A percentile compares a stretch with the other conserved stretches of the same genome.
phyloP scores from a whole-genome alignment of 805 yeast species.

The Suhomyces sp. region DNA sequence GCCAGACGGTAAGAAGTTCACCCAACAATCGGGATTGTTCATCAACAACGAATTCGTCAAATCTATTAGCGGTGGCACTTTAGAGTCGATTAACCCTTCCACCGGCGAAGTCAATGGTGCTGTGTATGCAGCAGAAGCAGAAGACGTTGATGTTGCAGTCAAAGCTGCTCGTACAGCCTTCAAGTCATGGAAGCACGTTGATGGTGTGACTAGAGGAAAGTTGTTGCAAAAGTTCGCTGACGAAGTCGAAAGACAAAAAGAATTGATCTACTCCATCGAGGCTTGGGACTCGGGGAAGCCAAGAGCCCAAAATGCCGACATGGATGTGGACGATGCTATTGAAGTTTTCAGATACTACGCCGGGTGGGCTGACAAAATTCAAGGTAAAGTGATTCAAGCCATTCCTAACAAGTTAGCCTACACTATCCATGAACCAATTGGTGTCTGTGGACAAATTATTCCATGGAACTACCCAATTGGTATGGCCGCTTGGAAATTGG shows the following conservation, averaged over 20 bases:
- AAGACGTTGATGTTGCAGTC: conserved; percentile 44
- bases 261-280: conserved; percentile 38
- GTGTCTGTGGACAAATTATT: conserved; percentile 67
- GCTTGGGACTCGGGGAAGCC: conserved; percentile 53
- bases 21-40: conserved; percentile 64
- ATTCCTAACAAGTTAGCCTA: conserved; percentile 57
- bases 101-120: conserved; percentile 44
- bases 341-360: conserved; percentile 53
- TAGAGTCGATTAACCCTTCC: conserved; percentile 44
- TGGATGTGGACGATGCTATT: conserved; percentile 49
- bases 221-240: conserved; percentile 40
- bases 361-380: conserved; percentile 61
- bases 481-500: conserved; percentile 80
- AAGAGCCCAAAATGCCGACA: conserved; percentile 45
- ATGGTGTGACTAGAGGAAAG: conserved; percentile 43
- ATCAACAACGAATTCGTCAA: conserved; percentile 53
- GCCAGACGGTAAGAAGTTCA: conserved; percentile 50
- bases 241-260: conserved; percentile 31
- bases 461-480: conserved; percentile 72
- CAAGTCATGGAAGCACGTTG: conserved; percentile 46
- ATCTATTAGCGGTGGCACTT: conserved; percentile 34
- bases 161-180: conserved; percentile 39
- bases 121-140: conserved; percentile 42
- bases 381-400: conserved; percentile 45
- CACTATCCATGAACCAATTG: conserved; percentile 65